Evolutionary conservation across 2,329 filamentous ascomycete genomes (phyloP), one percentile per base, ranked within the genome.

Genomic region (Ophiostoma sp.): DNA sequence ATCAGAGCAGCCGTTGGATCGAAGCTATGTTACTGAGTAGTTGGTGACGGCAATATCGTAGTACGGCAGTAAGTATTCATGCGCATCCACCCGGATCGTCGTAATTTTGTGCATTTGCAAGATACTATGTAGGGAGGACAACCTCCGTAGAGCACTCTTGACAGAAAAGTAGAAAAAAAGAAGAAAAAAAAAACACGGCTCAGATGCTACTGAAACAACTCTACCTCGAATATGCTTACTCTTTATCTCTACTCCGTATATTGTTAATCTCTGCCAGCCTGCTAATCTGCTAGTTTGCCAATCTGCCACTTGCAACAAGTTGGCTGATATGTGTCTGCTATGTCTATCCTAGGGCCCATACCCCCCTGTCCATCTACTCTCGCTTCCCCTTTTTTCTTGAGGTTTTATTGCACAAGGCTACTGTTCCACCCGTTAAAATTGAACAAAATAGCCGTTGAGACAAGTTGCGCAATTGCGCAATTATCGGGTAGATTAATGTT

Each of bases 381-480:
- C 27, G 57, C 27, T 62, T 62, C 27, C 52, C 54, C 57, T 27
- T 33, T 62, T 62, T 62, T 62, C n/a, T 31, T 33, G 57, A 35
- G 27, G 13, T 62, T 62, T 62, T 62, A 62, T 62, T 35, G 13
- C 52, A 13, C 57, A 62, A 62, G 57, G 57, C 57, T 62, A 62
- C 57, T 27, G 52, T 57, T 57, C 52, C 52, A 57, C 52, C n/a
- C 52, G 23, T 27, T 57, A 57, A 54, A 57, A 57, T 57, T 57
- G 52, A 27, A 13, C 52, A 57, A 27, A 57, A 57, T 57, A 57
- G 52, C 52, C 17, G 48, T 52, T 52, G 39, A 41, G 10, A 13
- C 36, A 39, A 11, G n/a, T 57, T 57, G 44, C 44, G 39, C 3
- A 23, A 20, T 52, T 52, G 48, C 39, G 44, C 20, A 48, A 48